Evolutionary conservation across 2,329 filamentous ascomycete genomes (phyloP).

Genomic region (Pyricularia sp.): DNA sequence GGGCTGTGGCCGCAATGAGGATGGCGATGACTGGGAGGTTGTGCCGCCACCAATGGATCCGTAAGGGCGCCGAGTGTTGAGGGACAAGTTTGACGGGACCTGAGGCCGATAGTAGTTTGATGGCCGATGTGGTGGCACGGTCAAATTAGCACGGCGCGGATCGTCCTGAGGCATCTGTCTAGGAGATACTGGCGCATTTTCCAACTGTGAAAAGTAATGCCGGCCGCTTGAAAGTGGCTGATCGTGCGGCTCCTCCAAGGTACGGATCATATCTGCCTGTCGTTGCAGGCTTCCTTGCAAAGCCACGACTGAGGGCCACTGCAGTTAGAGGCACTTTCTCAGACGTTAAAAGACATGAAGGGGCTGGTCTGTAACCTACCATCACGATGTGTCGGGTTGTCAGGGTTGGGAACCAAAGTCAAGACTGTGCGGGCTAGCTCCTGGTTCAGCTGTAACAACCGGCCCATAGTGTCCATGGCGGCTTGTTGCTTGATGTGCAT

Average conservation of each 20-base stretch:
- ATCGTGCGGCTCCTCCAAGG: constrained; percentile 59
- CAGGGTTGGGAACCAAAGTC: constrained; percentile 63
- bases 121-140: constrained; percentile 47
- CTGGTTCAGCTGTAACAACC: constrained; percentile 67
- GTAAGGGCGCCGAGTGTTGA: constrained; percentile 68
- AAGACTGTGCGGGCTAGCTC: constrained; percentile 71
- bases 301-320: constrained; percentile 32
- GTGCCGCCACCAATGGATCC: constrained; percentile 72
- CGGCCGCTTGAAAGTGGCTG: constrained; percentile 53
- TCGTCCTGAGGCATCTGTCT: constrained; percentile 83
- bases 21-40: constrained; percentile 60
- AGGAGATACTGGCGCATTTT: constrained; percentile 76
- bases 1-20: constrained; percentile 59
- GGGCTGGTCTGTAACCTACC: constrained; percentile 45
- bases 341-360: background rate
- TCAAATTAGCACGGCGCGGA: constrained; percentile 60
- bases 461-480: constrained; percentile 69
- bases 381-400: constrained; percentile 72
- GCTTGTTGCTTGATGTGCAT: constrained; percentile 75
- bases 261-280: constrained; percentile 46
- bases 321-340: background rate
- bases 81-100: constrained; percentile 72
- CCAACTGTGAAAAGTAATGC: constrained; percentile 57
- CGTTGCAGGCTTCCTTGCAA: constrained; percentile 53
- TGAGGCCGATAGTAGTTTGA: constrained; percentile 63